Conservation (phyloP, 2,329 filamentous ascomycete genomes). For the Aspergillus ustus region DNA sequence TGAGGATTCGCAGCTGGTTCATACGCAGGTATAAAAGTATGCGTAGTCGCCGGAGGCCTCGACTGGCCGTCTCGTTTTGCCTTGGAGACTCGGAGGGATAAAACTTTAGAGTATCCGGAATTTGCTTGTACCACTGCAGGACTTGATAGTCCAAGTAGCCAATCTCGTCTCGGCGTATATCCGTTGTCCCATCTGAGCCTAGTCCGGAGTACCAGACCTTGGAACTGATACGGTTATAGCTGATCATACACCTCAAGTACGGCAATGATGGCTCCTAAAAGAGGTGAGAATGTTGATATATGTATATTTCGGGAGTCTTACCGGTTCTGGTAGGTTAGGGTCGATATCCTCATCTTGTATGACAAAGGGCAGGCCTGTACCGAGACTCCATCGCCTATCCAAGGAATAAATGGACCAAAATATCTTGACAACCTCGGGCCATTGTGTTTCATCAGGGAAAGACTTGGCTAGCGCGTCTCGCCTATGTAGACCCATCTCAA, state of each 20-base stretch:
- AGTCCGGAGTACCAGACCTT: constrained; percentile 85
- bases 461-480: constrained; percentile 70
- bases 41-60: constrained; percentile 73
- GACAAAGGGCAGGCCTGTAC: constrained; percentile 84
- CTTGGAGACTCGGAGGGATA: constrained; percentile 58
- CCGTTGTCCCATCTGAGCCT: constrained; percentile 67
- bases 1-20: constrained; percentile 88
- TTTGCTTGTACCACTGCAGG: constrained; percentile 80
- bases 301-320: constrained; percentile 45
- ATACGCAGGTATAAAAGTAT: constrained; percentile 84
- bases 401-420: constrained; percentile 89
- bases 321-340: constrained; percentile 75
- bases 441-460: constrained; percentile 71
- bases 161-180: constrained; percentile 74
- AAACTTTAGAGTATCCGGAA: constrained; percentile 69
- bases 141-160: constrained; percentile 82
- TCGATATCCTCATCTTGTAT: constrained; percentile 87
- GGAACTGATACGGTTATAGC: constrained; percentile 79
- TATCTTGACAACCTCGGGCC: constrained; percentile 69
- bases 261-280: constrained; percentile 55
- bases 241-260: constrained; percentile 82
- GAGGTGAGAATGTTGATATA: not conserved
- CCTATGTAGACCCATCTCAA: constrained; percentile 83
- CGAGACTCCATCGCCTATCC: constrained; percentile 86
- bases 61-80: constrained; percentile 58